Evolutionary conservation across 1,284 basidiomycete species (phyloP).

Genomic region (Apiotrichum veenhuisii): DNA sequence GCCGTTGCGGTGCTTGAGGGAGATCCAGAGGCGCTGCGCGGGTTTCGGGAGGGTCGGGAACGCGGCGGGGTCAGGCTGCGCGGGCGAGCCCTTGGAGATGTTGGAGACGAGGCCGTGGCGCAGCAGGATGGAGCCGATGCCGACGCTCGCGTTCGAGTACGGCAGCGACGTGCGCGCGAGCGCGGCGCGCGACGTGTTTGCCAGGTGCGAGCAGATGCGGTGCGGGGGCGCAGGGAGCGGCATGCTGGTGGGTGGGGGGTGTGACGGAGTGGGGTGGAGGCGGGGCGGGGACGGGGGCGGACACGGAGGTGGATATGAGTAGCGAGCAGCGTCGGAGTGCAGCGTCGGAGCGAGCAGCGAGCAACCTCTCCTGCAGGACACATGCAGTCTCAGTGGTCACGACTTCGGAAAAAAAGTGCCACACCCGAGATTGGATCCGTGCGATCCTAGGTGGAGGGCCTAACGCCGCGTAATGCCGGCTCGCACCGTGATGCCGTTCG

Average conservation of each 20-base stretch:
- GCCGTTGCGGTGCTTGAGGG: slow-evolving; percentile 45
- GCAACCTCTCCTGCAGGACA: background rate
- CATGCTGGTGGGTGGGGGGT: slow-evolving; percentile 12
- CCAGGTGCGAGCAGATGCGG: slow-evolving; percentile 45
- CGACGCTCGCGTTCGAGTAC: slow-evolving; percentile 39
- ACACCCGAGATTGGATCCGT: slow-evolving; percentile 1
- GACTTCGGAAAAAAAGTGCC: slow-evolving; percentile 20
- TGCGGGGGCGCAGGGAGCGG: slow-evolving; percentile 37
- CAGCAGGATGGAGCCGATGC: slow-evolving; percentile 45
- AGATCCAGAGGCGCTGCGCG: slow-evolving; percentile 43
- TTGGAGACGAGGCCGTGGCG: slow-evolving; percentile 46
- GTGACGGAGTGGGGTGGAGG: background rate
- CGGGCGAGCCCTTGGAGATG: slow-evolving; percentile 42
- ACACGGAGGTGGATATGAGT: background rate
- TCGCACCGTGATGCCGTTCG: too few relatives aligned
- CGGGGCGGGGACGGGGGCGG: background rate
- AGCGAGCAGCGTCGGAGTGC: background rate
- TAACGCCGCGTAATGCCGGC: slow-evolving; percentile 4
- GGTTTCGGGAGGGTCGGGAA: slow-evolving; percentile 36
- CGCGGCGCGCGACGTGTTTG: slow-evolving; percentile 42
- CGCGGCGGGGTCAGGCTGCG: slow-evolving; percentile 32
- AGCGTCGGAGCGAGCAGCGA: background rate
- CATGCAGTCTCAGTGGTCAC: too few relatives aligned
- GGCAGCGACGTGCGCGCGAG: slow-evolving; percentile 45
- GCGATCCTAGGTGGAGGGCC: background rate